Base-by-base conservation (phyloP, 1,284 basidiomycete genomes). In the Ceratobasidium sp. region DNA sequence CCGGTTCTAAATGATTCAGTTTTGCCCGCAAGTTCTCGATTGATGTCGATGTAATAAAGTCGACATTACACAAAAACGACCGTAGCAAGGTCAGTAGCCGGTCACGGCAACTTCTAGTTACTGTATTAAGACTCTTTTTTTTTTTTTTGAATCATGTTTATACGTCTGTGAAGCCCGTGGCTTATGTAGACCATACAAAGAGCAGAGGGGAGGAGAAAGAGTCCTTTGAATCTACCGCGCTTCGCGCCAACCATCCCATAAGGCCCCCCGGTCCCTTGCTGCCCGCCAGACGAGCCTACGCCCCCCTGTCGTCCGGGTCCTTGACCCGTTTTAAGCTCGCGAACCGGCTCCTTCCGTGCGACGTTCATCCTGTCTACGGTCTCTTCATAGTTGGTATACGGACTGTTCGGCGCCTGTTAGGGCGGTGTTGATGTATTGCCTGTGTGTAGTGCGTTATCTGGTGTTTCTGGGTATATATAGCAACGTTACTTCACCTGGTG, bases 161-260 rank as follows among this genome's bases (percentile, higher is more conserved):
- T 67, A 67, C 44, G 65, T 33, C 65, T 67, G 46, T 50, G 38
- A 50, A 50, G 65, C 65, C 65, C 41, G 23, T 50, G 65, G 44
- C 46, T 50, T 33, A 67, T 67, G 65, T 33, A 67, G 65, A 67
- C 65, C 48, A 50, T 67, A 67, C 46, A 67, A 50, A 67, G 41
- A 41, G 64, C 41, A 66, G 64, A 46, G 64, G 64, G 38, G 46
- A 30, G 23, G 64, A 48, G 46, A 23, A n/a, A 48, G 64, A 30
- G n/a, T 20, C 65, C 20, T 16, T 33, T n/a, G 65, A 67, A n/a
- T 30, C 44, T 12, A 67, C 41, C 16, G 23, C n/a, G 46, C 65
- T 46, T 48, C 46, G 65, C 41, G 27, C n/a, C 44, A n/a, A 27
- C 46, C n/a, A 46, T 66, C 65, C 65, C 59, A 60, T 67, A 50